Evolutionary conservation across 768 basidiomycete genomes (phyloP), one percentile per base, ranked within the genome.

Genomic region (Hortiboletus campestris): DNA sequence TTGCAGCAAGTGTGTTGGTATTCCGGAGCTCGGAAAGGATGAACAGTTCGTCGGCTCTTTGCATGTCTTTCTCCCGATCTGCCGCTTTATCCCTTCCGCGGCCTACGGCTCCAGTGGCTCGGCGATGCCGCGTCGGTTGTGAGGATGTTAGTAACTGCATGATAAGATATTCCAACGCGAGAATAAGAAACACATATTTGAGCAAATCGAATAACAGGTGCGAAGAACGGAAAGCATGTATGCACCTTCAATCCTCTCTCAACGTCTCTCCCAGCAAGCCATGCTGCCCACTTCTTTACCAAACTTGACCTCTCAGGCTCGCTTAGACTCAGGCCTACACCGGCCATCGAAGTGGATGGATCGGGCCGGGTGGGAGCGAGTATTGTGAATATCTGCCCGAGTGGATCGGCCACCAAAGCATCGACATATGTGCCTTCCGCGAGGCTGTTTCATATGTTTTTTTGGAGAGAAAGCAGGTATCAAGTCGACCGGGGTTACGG

Each of bases 281-380:
- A 96, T 9, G 91, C 72, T 3, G 83, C 88, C 85, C 93, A 94
- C 49, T 81, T 78, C 57, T 88, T 84, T 5, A 84, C 81, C 49
- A 93, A 64, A 3, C 73, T 64, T 25, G 82, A 63, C 91, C 85
- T 55, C 77, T 81, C 60, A 2, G 42, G 51, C 57, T 72, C 59
- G n/a, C 40, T 61, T 10, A 70, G 42, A 35, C 16, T 38, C 11
- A 55, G 11, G n/a, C n/a, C 2, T 6, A 29, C 38, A 34, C 57
- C 58, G 3, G 34, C 31, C 12, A 36, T 28, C 19, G 47, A 25
- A 20, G 45, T 22, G 32, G 61, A 48, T 51, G 25, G 9, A 44
- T 62, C 57, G 16, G 58, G 22, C 29, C 17, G 50, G 31, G 46
- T 38, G 14, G 63, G 60, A 20, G 59, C 9, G 31, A 71, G 64